Base-by-base conservation (phyloP, 2,329 filamentous ascomycete genomes). In the Metarhizium rileyi region DNA sequence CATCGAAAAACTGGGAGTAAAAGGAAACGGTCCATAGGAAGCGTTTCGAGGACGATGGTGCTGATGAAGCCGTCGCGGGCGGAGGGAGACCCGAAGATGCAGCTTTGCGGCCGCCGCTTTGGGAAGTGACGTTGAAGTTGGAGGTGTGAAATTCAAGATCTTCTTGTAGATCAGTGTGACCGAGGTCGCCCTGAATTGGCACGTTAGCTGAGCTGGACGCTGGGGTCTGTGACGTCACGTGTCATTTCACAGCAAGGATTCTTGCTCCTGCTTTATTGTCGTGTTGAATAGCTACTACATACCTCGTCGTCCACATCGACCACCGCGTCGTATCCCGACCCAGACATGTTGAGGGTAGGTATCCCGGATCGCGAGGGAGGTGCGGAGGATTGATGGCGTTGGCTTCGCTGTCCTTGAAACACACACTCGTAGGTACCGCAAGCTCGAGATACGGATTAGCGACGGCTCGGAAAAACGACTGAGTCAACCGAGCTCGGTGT, bases 101-200 rank as follows among this genome's bases (percentile, higher is more conserved):
- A 50, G 66, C 70, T 57, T 78, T 77, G 56, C 76, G 72, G 33
- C 70, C 72, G 52, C 71, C 68, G 16, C n/a, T n/a, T n/a, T 66
- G 63, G 57, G 75, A 61, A 63, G 75, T 64, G 51, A 82, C 81
- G 61, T 83, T 80, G 69, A 94, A 94, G 73, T 87, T 81, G 57
- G 90, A 96, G 64, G 83, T 87, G 77, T 98, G 93, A 74, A 98
- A 98, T 78, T 97, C 93, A 66, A 98, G 90, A 71, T 97, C 93
- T 69, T 96, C 91, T 75, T 96, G 90, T 23, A 98, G 85, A 69
- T 98, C 93, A 50, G 93, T 98, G 71, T 96, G 90, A 62, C 93
- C 93, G 65, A 98, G 83, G 71, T 98, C 93, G 63, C 91, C 91
- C 90, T 97, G 66, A n/a, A 5, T 9, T 25, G 22, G 16, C 16